Evolutionary conservation across 306 rosid species (phyloP), one percentile per base, ranked within the genome.

Genomic region (Pyrus bretschneideri): DNA sequence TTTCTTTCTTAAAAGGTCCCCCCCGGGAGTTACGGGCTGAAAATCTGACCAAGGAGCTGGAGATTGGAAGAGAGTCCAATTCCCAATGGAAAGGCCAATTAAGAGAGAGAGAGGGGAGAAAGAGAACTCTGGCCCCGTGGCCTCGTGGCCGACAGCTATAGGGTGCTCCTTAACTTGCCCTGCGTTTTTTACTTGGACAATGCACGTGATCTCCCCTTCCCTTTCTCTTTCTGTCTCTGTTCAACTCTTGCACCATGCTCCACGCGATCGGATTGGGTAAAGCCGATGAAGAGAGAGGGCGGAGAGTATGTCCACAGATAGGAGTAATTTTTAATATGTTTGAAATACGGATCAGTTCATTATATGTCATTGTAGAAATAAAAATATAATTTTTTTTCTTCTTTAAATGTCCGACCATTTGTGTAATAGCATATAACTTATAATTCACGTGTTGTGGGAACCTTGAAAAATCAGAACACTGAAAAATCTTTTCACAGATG

Each of bases 91-190:
- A 55, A 15, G 54, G 54, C 54, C 54, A 46, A 46, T 46, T 46
- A 46, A 67, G 72, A 74, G 52, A 19, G 68, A 70, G 71, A 69
- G 77, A 76, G 46, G 22, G 73, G 64, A 8, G 61, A 77, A 51
- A 35, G 79, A 60, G 67, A 46, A 77, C 35, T 4, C 35, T 70
- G 69, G 17, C 14, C 19, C 5, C 15, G 33, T 73, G 73, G 77
- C 80, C 84, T 85, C 87, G 90, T 86, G 90, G 85, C 81, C 83
- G 88, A 83, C 91, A 83, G 80, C 85, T 29, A 74, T 89, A 63
- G 66, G 87, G 64, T 67, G 83, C 67, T 25, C 79, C 80, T 72
- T 69, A 78, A 67, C 77, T 58, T 31, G 19, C 30, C 44, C 42
- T 49, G 68, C 40, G 44, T 30, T 63, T 17, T 63, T 30, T 1